Evolutionary conservation across 306 rosid genomes (phyloP).

Genomic region (Ochetophila trinervis): DNA sequence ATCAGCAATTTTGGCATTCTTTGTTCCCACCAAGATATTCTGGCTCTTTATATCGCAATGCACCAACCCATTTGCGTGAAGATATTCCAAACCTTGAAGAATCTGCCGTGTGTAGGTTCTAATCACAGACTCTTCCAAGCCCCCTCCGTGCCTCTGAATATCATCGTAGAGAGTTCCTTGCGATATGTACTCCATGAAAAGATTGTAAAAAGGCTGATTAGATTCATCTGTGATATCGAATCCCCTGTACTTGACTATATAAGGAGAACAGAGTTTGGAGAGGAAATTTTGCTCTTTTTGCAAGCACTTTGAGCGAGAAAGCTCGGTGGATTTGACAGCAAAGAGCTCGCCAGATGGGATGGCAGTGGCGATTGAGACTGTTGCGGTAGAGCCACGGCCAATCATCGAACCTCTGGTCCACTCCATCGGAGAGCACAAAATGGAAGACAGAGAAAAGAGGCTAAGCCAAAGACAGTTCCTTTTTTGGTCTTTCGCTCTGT

Average conservation of each 20-base stretch:
- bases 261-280: conserved; percentile 35
- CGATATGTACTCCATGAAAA: conserved; percentile 44
- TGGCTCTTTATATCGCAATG: conserved; percentile 57
- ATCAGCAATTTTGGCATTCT: conserved; percentile 43
- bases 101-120: conserved; percentile 37
- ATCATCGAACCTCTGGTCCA: conserved; percentile 41
- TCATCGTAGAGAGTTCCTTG: conserved; percentile 42
- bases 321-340: conserved; percentile 49
- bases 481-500: background rate
- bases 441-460: background rate
- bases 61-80: conserved; percentile 35
- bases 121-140: conserved; percentile 30
- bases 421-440: conserved; percentile 20
- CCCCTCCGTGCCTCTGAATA: conserved; percentile 32
- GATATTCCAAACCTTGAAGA: conserved; percentile 46
- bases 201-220: conserved; percentile 29
- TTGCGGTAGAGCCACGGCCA: conserved; percentile 53
- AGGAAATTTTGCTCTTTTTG: conserved; percentile 40
- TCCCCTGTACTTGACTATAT: conserved; percentile 39
- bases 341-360: conserved; percentile 27
- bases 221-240: conserved; percentile 25
- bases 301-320: conserved; percentile 27
- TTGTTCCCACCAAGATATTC: conserved; percentile 33
- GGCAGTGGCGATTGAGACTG: conserved; percentile 35
- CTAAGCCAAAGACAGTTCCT: background rate